Conservation (phyloP, 352 stramenopile species). For the Phytophthora pini region DNA sequence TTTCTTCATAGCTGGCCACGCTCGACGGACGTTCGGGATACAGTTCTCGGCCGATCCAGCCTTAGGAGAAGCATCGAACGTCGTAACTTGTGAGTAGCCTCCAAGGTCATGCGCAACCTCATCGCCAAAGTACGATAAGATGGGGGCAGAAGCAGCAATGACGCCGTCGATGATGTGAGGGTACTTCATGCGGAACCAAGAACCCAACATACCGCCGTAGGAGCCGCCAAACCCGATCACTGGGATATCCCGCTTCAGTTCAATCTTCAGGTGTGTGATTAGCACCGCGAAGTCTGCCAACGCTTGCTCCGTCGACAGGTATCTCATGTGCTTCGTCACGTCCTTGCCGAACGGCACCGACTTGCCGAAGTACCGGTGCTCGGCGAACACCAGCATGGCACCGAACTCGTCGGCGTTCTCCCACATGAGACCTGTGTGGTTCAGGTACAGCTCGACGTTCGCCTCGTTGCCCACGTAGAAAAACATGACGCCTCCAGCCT, state of each 20-base stretch:
- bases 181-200: constrained; percentile 83
- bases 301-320: constrained; percentile 84
- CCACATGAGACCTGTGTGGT: constrained; percentile 97
- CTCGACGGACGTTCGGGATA: constrained; percentile 78
- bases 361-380: constrained; percentile 97
- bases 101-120: constrained; percentile 70
- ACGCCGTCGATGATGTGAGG: constrained; percentile 74
- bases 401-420: constrained; percentile 92
- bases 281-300: constrained; percentile 79
- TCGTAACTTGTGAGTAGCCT: constrained; percentile 53
- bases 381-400: constrained; percentile 95
- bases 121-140: constrained; percentile 63
- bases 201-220: constrained; percentile 79
- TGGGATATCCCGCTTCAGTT: constrained; percentile 49
- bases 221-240: constrained; percentile 80
- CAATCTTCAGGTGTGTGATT: constrained; percentile 65
- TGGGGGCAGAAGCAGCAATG: constrained; percentile 68
- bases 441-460: constrained; percentile 95
- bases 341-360: constrained; percentile 83
- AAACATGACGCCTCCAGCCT: constrained; percentile 82
- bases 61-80: constrained; percentile 67
- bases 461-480: constrained; percentile 97
- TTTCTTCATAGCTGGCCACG: constrained; percentile 65
- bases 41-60: constrained; percentile 77
- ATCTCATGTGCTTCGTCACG: constrained; percentile 76